phyloP scores from a whole-genome alignment of 1,139 yeast genomes.

The Williopsis jadinii region DNA sequence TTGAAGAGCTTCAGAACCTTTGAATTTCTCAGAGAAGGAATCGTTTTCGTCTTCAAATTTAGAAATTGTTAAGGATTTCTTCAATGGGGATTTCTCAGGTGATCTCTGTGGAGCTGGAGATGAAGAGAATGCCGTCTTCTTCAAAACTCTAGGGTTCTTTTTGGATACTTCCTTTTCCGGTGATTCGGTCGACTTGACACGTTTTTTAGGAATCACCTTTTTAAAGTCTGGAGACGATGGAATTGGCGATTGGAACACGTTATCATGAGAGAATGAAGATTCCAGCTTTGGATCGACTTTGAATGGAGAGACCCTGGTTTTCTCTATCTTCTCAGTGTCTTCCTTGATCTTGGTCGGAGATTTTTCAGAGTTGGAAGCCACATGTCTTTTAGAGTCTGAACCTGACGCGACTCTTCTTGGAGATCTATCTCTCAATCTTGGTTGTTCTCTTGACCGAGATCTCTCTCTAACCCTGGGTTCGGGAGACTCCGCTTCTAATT shows the following conservation, averaged over 20 bases:
- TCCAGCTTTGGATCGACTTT: conserved; percentile 13
- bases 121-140: conserved; percentile 22
- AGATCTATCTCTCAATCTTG: conserved; percentile 12
- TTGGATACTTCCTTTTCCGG: conserved; percentile 7
- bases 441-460: background rate
- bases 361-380: background rate
- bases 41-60: conserved; percentile 16
- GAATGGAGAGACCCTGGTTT: conserved; percentile 1
- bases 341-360: conserved; percentile 4
- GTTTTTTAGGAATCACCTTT: conserved; percentile 19
- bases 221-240: conserved; percentile 13
- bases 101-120: conserved; percentile 12
- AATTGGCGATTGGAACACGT: conserved; percentile 33
- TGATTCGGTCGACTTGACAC: conserved; percentile 10
- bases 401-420: conserved; percentile 5
- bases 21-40: conserved; percentile 10
- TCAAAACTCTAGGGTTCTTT: conserved; percentile 7
- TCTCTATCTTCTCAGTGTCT: no score
- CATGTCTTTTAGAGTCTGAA: no score
- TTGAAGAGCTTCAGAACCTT: no score
- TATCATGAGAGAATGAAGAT: conserved; percentile 32
- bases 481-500: conserved; percentile 3
- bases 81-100: conserved; percentile 15
- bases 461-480: no score
- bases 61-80: conserved; percentile 17